Evolutionary conservation across 331 rosid genomes (phyloP).

Genomic region (Telfairia occidentalis): DNA sequence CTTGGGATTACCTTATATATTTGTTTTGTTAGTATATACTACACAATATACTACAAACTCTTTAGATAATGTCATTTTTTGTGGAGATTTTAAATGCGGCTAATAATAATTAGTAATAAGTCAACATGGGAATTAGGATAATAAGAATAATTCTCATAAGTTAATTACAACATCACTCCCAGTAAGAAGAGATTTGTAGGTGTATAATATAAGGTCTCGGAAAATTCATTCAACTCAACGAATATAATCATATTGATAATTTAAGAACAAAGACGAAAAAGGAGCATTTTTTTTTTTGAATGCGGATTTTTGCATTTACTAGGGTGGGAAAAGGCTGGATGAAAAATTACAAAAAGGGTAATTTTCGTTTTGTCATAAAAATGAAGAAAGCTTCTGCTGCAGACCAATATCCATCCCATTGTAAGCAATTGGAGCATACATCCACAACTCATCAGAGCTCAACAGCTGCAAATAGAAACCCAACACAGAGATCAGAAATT

Average conservation of each 20-base stretch:
- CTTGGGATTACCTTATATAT: no score
- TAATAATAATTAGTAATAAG: no score
- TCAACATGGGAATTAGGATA: no score
- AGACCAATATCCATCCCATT: conserved; percentile 64
- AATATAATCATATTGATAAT: not conserved
- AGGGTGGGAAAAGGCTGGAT: not conserved
- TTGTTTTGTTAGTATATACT: no score
- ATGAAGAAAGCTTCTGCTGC: conserved; percentile 24
- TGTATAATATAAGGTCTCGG: not conserved
- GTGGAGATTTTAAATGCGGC: no score
- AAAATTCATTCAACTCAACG: not conserved
- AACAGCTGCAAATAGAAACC: conserved; percentile 30
- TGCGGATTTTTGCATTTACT: not conserved
- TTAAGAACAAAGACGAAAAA: not conserved
- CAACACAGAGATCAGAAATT: not conserved
- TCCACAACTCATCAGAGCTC: conserved; percentile 88
- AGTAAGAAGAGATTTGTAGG: not conserved
- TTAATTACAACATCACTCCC: no score
- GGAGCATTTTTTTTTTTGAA: not conserved
- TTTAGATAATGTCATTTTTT: no score
- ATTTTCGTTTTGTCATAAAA: conserved; percentile 17
- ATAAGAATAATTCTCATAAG: no score
- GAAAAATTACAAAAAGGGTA: conserved; percentile 13
- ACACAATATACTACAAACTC: no score
- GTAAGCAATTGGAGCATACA: conserved; percentile 88